A percentile compares a stretch with the other conserved stretches of the same genome.
Evolutionary conservation across 148 eudicot genomes (phyloP).

Genomic region (Linanthus parryae): DNA sequence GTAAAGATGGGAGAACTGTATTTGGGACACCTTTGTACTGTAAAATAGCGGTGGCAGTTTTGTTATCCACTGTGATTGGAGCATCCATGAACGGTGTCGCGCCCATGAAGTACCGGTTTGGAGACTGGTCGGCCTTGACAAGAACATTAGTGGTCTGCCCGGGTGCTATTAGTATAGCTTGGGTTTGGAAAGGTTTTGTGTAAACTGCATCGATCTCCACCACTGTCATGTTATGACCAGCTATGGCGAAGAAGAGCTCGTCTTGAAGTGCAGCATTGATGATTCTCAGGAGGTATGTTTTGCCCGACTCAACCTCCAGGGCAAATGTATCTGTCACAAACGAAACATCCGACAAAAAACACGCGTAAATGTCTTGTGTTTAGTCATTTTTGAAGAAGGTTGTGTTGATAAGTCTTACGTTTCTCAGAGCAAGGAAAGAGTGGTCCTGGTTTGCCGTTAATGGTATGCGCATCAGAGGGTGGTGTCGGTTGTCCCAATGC

Average conservation of each 20-base stretch:
- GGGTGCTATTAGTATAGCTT: conserved; percentile 40
- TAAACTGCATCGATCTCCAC: too few relatives aligned
- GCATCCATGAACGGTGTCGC: conserved; percentile 38
- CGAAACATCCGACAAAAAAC: conserved; percentile 13
- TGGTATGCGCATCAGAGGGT: conserved; percentile 29
- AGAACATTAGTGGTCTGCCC: conserved; percentile 64
- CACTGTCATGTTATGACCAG: conserved; percentile 38
- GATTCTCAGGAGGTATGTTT: conserved; percentile 27
- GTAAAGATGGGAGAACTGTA: conserved; percentile 33
- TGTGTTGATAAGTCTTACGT: conserved; percentile 22
- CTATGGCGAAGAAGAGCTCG: conserved; percentile 31
- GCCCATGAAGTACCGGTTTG: conserved; percentile 50
- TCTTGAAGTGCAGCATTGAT: conserved; percentile 31
- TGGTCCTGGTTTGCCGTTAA: conserved; percentile 32
- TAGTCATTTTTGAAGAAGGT: background rate
- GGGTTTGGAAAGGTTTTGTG: conserved; percentile 46
- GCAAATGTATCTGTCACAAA: conserved; percentile 21
- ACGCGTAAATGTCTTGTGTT: too few relatives aligned
- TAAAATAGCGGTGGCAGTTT: too few relatives aligned
- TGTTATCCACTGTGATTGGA: conserved; percentile 40
- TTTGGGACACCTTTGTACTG: conserved; percentile 48
- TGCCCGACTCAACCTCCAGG: conserved; percentile 25
- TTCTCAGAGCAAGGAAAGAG: conserved; percentile 55
- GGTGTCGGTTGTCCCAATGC: conserved; percentile 20
- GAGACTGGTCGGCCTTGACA: conserved; percentile 36